Base-by-base conservation (phyloP, 805 yeast species). In the Saccharomycopsis sp. region DNA sequence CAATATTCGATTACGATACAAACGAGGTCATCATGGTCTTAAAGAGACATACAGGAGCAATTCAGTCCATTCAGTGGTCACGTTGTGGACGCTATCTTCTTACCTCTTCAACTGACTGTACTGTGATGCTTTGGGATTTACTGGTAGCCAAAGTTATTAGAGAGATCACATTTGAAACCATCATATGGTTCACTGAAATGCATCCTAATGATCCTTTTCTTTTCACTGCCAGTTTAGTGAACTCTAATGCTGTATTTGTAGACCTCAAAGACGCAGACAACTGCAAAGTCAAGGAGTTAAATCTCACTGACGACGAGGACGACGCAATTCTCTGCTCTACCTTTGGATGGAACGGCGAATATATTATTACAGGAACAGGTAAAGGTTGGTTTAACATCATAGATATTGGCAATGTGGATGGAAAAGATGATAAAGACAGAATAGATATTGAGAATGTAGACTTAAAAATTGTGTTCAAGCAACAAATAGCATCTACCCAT, bases 51-150 rank as follows among this genome's bases (percentile, higher is more conserved):
- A 78, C 83, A 1, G 73, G 90, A 51, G 80, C 92, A 1, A 78
- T 93, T 25, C 89, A 90, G 25, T 83, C 92, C 1, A 58, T 87
- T 17, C 73, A 80, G 60, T 92, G 97, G 97, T 85, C 93, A 0
- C 63, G 64, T 0, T 82, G 86, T 69, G 94, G 96, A 0, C 69
- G 87, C 23, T 89, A 80, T 65, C 65, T 92, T 1, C 72, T 92
- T 2, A 77, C 88, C 2, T 75, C 90, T 14, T 82, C 92, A 0
- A 82, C 90, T 65, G 97, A 93, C 69, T 91, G 96, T 94, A 78
- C 77, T 55, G 80, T 86, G 49, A 82, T 86, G 54, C 67, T 91
- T 34, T 92, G 97, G 97, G 97, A 90, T 71, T 70, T 92, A 62
- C 24, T 66, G 61, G 5, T 73, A 65, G 68, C 74, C 53, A 61